Percentiles rank a stretch among this genome's conserved stretches.
These are phyloP conservation scores for Cystobasidium pallidum DNA, from an alignment of 1,284 basidiomycete species.

Conservation along the genomic window DNA sequence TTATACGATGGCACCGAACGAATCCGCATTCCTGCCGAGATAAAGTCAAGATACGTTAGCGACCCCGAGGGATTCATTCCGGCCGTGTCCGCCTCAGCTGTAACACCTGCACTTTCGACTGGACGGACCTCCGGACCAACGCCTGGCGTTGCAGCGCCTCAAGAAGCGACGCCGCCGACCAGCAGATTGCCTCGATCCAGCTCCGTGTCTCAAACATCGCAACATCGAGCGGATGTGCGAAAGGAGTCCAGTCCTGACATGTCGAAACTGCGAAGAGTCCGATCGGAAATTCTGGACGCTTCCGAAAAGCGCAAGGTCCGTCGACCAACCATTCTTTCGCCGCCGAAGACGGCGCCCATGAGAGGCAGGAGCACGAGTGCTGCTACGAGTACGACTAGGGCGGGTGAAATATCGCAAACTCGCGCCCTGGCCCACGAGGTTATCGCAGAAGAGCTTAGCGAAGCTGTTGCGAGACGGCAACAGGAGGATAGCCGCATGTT, in stretches of 20 bases:
- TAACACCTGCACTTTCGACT: not conserved
- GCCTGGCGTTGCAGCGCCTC: not conserved
- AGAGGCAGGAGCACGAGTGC: constrained; percentile 26
- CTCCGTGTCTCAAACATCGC: not conserved
- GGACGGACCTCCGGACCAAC: not conserved
- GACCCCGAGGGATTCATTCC: not conserved
- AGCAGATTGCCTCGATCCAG: constrained; percentile 7
- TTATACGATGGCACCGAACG: constrained; percentile 7
- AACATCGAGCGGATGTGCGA: not conserved
- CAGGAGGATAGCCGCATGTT: constrained; percentile 23
- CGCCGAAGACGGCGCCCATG: not conserved
- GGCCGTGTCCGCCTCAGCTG: not conserved
- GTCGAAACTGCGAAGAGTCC: constrained; percentile 17
- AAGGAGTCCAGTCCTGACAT: not conserved
- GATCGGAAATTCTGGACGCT: constrained; percentile 39
- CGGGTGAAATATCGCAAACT: constrained; percentile 30
- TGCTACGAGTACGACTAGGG: constrained; percentile 2
- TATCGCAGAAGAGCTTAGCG: constrained; percentile 20
- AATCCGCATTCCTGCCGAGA: constrained; percentile 11
- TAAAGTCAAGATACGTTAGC: not conserved
- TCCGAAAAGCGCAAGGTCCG: constrained; percentile 21
- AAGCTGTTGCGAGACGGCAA: constrained; percentile 20
- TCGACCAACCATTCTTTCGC: constrained; percentile 11
- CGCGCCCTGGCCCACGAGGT: constrained; percentile 37
- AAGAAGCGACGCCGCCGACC: not conserved